These are phyloP conservation scores for Fagopyrum tataricum DNA, from an alignment of 148 eudicot species.

Conservation along the genomic window DNA sequence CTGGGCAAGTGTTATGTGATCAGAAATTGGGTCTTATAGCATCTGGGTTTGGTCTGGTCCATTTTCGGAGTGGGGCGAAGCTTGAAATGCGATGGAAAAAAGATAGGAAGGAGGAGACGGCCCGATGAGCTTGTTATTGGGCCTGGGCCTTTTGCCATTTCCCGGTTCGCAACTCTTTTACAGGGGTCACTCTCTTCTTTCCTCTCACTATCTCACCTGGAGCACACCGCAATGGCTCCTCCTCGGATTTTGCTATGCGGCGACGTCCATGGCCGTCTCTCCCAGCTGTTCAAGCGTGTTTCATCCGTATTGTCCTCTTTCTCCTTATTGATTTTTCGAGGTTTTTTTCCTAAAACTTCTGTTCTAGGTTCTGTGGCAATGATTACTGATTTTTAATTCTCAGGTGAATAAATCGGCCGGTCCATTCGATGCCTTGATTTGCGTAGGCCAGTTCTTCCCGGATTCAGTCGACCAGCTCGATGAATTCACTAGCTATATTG, in stretches of 20 bases:
- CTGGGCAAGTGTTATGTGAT: too few species aligned
- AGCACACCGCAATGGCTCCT: conserved; percentile 38
- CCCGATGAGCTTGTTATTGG: too few species aligned
- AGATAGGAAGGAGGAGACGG: too few species aligned
- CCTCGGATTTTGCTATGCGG: conserved; percentile 84
- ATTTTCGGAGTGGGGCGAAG: too few species aligned
- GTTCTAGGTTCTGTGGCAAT: too few species aligned
- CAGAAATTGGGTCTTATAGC: too few species aligned
- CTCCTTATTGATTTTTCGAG: not conserved
- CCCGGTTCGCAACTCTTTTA: too few species aligned
- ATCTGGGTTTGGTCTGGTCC: too few species aligned
- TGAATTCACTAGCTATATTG: conserved; percentile 64
- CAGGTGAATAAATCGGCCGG: conserved; percentile 98
- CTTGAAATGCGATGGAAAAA: too few species aligned
- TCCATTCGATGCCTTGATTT: conserved; percentile 78
- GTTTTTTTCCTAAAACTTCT: not conserved
- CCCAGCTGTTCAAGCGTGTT: conserved; percentile 80
- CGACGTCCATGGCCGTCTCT: conserved; percentile 80
- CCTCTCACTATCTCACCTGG: too few species aligned
- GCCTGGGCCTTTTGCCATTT: too few species aligned
- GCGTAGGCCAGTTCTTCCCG: conserved; percentile 97
- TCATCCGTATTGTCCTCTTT: conserved; percentile 38
- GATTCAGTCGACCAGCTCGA: conserved; percentile 52
- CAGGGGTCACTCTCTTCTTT: too few species aligned
- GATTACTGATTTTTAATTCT: not conserved